phyloP scores from a whole-genome alignment of 129 eudicot genomes.

The Centaurea solstitialis region DNA sequence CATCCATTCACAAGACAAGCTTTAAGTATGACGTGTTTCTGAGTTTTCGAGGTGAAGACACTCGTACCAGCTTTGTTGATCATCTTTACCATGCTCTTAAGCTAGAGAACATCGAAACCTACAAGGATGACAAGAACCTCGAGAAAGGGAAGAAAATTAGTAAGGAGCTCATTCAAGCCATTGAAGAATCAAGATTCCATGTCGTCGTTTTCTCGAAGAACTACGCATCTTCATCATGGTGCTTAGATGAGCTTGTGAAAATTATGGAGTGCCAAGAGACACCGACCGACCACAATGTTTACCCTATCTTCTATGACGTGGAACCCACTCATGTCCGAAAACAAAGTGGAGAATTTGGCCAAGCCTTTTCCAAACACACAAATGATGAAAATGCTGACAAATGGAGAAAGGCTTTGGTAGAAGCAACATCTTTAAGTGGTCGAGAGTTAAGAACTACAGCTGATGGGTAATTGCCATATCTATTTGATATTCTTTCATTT shows the following conservation, averaged over 20 bases:
- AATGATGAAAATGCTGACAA: not conserved
- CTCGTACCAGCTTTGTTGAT: not conserved
- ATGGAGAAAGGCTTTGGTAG: not conserved
- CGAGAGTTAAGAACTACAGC: not conserved
- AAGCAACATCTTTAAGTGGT: not conserved
- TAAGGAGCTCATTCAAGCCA: not conserved
- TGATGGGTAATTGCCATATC: not conserved
- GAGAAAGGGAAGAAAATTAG: not conserved
- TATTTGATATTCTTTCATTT: not conserved
- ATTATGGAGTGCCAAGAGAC: not conserved
- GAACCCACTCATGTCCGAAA: not conserved
- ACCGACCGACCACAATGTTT: not conserved
- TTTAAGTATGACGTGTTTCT: not conserved
- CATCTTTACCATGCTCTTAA: not conserved
- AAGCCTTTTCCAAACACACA: not conserved
- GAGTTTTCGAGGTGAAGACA: not conserved
- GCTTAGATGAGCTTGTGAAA: not conserved
- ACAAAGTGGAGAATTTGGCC: not conserved
- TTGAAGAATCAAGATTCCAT: not conserved
- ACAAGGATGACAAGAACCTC: not conserved
- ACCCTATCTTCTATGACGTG: conserved; percentile 1
- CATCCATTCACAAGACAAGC: not conserved
- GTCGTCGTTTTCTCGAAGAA: not conserved
- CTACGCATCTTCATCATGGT: not conserved
- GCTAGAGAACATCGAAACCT: not conserved